Base-by-base conservation (phyloP, 2,329 filamentous ascomycete species). In the Daldinia sp. region DNA sequence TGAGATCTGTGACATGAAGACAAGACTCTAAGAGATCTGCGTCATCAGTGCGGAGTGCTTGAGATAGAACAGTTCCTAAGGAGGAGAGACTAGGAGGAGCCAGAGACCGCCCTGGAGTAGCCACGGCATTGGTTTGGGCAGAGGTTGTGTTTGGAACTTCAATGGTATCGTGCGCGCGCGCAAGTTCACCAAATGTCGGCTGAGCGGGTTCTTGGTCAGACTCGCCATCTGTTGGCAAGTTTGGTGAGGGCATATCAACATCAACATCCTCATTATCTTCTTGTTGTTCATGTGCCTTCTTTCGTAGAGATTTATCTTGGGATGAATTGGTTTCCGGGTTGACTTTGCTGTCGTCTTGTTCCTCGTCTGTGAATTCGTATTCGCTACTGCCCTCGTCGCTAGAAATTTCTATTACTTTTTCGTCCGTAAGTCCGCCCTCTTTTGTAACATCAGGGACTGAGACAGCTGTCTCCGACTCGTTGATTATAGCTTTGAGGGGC, bases 21-120 rank as follows among this genome's bases (percentile, higher is more conserved):
- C 95, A 98, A 0, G 93, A 94, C 83, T 98, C 95, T 74, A 99
- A 90, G 59, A 98, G 90, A 70, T 92, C 90, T 69, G 88, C 87
- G 82, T 99, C 96, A 81, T 98, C 96, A 68, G 94, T 98, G 76
- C 92, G 92, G 63, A 99, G 90, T 5, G 96, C 93, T 80, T 98
- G 95, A 13, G 94, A 90, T 67, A 99, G 90, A n/a, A 98, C 93
- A 4, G 93, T 97, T 54, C 92, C 92, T 57, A 99, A 88, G 6
- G 95, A 97, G 66, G 93, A 90, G 66, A 92, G 90, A 12, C 90
- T 90, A 12, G 91, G 92, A 20, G 89, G 83, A 18, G 86, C 85
- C 68, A 91, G 83, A 61, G 82, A 80, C 67, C 82, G 83, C 76
- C 80, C 79, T 50, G 82, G 79, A 9, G 82, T 69, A 78, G 82